Conservation (phyloP, 768 basidiomycete genomes). For the Suillus subluteus region DNA sequence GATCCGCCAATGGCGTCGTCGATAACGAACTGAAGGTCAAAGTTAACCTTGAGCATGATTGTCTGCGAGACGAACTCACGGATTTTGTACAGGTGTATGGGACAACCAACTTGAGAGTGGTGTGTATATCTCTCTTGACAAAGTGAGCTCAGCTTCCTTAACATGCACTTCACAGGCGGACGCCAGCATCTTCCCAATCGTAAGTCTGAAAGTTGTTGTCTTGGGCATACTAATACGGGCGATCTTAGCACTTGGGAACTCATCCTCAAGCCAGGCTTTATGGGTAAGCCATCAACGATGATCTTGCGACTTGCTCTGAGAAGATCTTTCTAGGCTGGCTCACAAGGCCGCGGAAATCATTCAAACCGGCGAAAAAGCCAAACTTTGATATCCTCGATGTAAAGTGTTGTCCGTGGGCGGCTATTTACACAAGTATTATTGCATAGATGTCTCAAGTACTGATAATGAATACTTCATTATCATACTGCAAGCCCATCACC, state of each 20-base stretch:
- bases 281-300: slow-evolving; percentile 5
- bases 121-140: slow-evolving; percentile 8
- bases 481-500: no score
- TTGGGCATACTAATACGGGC: neutral
- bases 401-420: neutral
- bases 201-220: neutral
- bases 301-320: neutral
- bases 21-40: slow-evolving; percentile 20
- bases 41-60: neutral
- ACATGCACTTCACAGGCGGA: slow-evolving; percentile 19
- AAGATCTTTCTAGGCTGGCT: slow-evolving; percentile 7
- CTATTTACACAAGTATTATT: neutral
- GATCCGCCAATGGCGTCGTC: slow-evolving; percentile 20
- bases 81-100: slow-evolving; percentile 16
- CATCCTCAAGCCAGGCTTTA: slow-evolving; percentile 27
- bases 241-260: slow-evolving; percentile 19
- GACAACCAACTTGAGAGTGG: slow-evolving; percentile 19
- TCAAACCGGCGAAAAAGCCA: neutral
- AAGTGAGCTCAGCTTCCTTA: neutral
- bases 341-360: slow-evolving; percentile 18
- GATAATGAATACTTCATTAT: slow-evolving; percentile 24
- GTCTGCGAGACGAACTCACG: neutral
- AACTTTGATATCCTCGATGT: neutral
- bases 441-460: slow-evolving; percentile 21
- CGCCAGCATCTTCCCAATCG: slow-evolving; percentile 21